Evolutionary conservation across 495 filamentous ascomycete genomes (phyloP).

Genomic region (Chaetomium tenue): DNA sequence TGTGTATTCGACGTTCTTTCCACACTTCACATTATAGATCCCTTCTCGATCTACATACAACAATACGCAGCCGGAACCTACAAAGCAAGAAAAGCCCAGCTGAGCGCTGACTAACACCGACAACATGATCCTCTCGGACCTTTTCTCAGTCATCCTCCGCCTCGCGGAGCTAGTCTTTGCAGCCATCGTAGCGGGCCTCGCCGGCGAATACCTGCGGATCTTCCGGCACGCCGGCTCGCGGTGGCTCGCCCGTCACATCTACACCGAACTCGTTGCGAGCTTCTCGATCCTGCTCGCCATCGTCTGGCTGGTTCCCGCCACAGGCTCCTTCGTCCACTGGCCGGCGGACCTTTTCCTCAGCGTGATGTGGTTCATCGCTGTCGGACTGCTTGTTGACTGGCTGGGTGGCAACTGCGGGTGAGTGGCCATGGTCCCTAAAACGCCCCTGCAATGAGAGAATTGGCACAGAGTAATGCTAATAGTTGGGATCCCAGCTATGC

Average conservation of each 20-base stretch:
- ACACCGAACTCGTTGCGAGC: conserved; percentile 49
- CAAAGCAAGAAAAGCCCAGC: neutral
- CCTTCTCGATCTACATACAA: neutral
- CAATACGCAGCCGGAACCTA: neutral
- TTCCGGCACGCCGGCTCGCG: conserved; percentile 34
- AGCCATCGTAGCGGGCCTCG: conserved; percentile 49
- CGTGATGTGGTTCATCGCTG: conserved; percentile 62
- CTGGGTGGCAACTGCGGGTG: conserved; percentile 53
- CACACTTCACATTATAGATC: neutral
- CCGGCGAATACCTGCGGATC: conserved; percentile 45
- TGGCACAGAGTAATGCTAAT: neutral
- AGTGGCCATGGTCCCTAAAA: conserved; percentile 30
- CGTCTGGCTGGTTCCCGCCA: conserved; percentile 51
- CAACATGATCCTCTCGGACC: conserved; percentile 43
- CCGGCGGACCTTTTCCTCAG: conserved; percentile 58
- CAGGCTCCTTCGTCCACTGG: conserved; percentile 47
- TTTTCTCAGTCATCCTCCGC: conserved; percentile 47
- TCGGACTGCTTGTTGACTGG: conserved; percentile 61
- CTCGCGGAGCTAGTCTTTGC: conserved; percentile 49
- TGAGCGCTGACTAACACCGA: neutral
- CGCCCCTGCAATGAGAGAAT: neutral
- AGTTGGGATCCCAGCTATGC: conserved; percentile 56
- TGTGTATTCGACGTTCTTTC: neutral
- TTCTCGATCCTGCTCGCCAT: conserved; percentile 48
- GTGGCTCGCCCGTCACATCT: conserved; percentile 47